These are phyloP conservation scores for Alopecurus myosuroides DNA, from an alignment of 176 grass and related monocot species.

Conservation along the genomic window DNA sequence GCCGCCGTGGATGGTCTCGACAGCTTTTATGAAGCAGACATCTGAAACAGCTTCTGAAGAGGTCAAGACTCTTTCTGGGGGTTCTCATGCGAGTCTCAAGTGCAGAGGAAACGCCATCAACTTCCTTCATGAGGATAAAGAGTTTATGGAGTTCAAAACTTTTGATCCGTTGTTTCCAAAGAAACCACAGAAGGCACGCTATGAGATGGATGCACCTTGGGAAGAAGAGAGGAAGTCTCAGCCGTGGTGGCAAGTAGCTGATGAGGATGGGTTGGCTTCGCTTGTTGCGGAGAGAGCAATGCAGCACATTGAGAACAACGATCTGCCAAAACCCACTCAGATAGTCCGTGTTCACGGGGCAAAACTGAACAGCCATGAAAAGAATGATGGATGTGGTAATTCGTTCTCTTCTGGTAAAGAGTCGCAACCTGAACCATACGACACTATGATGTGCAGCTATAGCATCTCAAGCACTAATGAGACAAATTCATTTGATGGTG, in stretches of 20 bases:
- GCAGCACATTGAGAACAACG: constrained; percentile 67
- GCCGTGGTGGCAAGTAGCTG: constrained; percentile 79
- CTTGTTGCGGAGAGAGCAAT: constrained; percentile 67
- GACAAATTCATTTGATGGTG: constrained; percentile 31
- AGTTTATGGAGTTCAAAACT: constrained; percentile 41
- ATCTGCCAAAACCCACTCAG: constrained; percentile 76
- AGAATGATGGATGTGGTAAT: constrained; percentile 10
- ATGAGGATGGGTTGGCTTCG: constrained; percentile 66
- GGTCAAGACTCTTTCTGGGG: constrained; percentile 11
- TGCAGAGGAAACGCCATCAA: constrained; percentile 37
- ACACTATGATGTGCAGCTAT: constrained; percentile 34
- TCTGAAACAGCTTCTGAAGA: constrained; percentile 27
- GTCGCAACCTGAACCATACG: constrained; percentile 6
- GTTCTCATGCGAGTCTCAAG: constrained; percentile 18
- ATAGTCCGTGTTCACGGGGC: constrained; percentile 13
- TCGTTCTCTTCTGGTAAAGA: constrained; percentile 17
- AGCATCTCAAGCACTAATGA: constrained; percentile 14
- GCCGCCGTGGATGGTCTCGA: constrained; percentile 32
- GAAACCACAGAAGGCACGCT: constrained; percentile 29
- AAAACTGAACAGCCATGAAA: constrained; percentile 13
- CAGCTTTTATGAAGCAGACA: constrained; percentile 49
- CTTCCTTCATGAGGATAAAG: constrained; percentile 34
- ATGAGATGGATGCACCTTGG: constrained; percentile 45
- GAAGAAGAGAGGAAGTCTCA: constrained; percentile 42
- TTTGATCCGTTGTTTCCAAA: constrained; percentile 40